Evolutionary conservation across 179 eudicot species (phyloP), one percentile per base, ranked within the genome.

Genomic region (Gypsophila paniculata): DNA sequence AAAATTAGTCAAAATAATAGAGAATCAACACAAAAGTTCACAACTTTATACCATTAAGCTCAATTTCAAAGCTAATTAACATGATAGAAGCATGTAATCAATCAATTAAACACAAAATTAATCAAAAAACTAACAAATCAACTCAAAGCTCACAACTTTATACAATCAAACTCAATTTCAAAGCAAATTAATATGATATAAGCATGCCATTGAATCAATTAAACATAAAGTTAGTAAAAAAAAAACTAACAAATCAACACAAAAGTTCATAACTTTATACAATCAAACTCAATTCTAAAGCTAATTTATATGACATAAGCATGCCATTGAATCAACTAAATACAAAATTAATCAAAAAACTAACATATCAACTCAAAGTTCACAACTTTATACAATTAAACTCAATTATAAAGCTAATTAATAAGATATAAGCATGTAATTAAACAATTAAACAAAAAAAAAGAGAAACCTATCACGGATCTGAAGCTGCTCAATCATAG

Each of bases 401-500:
- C 25, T 2, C 36, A 4, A 63, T 38, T 17, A 19, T 1, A 21
- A 25, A 21, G 10, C 21, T 46, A 49, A 17, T 4, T 1, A 38
- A 36, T 14, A 23, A 2, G 14, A 2, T 44, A 44, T 23, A 66
- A 0, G 55, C 19, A 18, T 32, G 42, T 29, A 29, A 42, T 42
- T 42, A 42, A 42, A 2, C 2, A 42, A 42, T 42, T 42, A 42
- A 42, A 42, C 46, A 42, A 42, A 6, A 42, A 42, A 42, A 38
- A 25, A 18, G 59, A 21, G 60, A 22, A 68, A 89, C 93, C 97
- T 91, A 85, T 91, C 97, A 42, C 97, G 93, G 80, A 90, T 74
- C 78, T 90, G 93, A 55, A 90, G 93, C 79, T 90, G 93, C 38
- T 88, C 93, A 44, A 90, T 86, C 97, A 91, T 91, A 75, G 96